Evolutionary conservation across 2,329 filamentous ascomycete genomes (phyloP).

Genomic region (Byssochlamys sp.): DNA sequence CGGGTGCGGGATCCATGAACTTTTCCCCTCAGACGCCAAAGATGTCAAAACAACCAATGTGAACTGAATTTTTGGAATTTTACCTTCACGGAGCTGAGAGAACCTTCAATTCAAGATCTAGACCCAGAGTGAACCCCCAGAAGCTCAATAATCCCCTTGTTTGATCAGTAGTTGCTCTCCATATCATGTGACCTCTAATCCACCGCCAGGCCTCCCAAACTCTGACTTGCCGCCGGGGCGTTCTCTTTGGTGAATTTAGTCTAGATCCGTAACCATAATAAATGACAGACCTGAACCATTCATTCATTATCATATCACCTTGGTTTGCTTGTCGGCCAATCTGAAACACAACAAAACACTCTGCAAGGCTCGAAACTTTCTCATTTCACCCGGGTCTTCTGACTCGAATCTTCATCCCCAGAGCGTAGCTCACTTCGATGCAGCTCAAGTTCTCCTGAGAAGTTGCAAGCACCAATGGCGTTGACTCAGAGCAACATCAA

Average conservation of each 20-base stretch:
- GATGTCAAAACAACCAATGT: too few species aligned
- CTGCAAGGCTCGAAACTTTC: neutral
- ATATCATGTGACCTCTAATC: conserved; percentile 1
- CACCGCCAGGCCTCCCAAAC: neutral
- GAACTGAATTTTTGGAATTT: too few species aligned
- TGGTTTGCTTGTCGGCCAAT: neutral
- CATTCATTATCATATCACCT: neutral
- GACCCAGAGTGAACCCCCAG: neutral
- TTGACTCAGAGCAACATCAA: conserved; percentile 11
- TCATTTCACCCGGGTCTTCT: neutral
- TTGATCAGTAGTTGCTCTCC: neutral
- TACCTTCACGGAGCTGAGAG: neutral
- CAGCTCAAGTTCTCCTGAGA: neutral
- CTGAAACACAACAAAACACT: neutral
- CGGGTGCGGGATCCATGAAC: neutral
- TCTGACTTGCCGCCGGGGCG: neutral
- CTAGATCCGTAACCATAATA: neutral
- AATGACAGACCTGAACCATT: neutral
- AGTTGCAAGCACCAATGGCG: conserved; percentile 2
- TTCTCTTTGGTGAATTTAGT: neutral
- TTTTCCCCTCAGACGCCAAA: neutral
- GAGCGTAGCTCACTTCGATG: neutral
- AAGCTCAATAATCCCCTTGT: neutral
- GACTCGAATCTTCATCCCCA: neutral
- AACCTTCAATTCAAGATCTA: neutral